Percentiles rank a stretch among this genome's conserved stretches.
These are phyloP conservation scores for Umbilicaria muhlenbergii DNA, from an alignment of 495 filamentous ascomycete species.

Conservation along the genomic window DNA sequence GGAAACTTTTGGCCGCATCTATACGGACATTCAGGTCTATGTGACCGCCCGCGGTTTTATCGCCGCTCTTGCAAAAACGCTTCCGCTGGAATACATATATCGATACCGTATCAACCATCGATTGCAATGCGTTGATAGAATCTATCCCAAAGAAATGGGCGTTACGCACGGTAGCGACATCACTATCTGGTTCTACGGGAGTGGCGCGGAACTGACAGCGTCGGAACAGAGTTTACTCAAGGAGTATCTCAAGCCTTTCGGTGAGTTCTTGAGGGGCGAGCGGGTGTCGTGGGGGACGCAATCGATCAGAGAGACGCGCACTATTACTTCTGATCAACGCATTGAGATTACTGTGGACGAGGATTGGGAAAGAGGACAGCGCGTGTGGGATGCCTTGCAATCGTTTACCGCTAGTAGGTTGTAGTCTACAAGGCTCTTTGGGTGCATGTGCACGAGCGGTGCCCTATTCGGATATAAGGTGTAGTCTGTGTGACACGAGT, in stretches of 20 bases:
- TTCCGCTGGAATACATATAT: conserved; percentile 14
- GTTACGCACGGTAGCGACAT: conserved; percentile 42
- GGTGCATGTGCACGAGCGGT: no score
- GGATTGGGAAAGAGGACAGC: conserved; percentile 29
- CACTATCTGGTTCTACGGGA: conserved; percentile 42
- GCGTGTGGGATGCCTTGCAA: conserved; percentile 26
- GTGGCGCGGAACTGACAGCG: conserved; percentile 22
- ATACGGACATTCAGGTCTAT: conserved; percentile 39
- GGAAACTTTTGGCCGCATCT: conserved; percentile 39
- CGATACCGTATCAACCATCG: conserved; percentile 36
- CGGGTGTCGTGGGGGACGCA: conserved; percentile 11
- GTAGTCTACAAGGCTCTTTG: no score
- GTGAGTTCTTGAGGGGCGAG: conserved; percentile 27
- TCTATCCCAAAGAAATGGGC: conserved; percentile 32
- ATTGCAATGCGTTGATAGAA: conserved; percentile 25
- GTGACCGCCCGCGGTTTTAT: not conserved
- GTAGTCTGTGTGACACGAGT: no score
- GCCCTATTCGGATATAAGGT: no score
- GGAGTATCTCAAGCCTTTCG: conserved; percentile 28
- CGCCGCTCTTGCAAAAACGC: conserved; percentile 7
- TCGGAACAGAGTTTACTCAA: conserved; percentile 27
- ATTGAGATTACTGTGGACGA: conserved; percentile 29
- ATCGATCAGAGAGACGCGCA: conserved; percentile 9
- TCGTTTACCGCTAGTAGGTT: no score
- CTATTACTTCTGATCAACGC: conserved; percentile 27